Evolutionary conservation across 2,329 filamentous ascomycete genomes (phyloP), one percentile per base, ranked within the genome.

Genomic region (Diplodia seriata): DNA sequence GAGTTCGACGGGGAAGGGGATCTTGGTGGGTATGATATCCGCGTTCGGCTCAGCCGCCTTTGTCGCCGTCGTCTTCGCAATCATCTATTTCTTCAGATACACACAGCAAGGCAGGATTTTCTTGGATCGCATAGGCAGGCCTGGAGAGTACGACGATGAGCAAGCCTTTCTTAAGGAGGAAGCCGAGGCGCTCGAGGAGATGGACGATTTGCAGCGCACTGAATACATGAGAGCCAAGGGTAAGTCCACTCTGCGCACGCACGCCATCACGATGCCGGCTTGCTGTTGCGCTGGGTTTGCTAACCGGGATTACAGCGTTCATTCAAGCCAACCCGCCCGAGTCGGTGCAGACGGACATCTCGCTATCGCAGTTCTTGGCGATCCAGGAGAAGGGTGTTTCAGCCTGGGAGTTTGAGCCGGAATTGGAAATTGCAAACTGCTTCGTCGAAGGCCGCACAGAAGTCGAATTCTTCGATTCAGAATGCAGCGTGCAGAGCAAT

Each of bases 381-480:
- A 99, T 99, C 72, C 95, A 99, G 82, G 95, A 99, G 83, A 99
- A 99, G 80, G 95, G 95, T 62, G 94, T 99, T n/a, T 97, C 95
- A 5, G 95, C 95, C 7, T 99, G 95, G 95, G 95, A 99, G 79
- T 99, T 99, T 75, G 95, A 98, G 79, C 95, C 95, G n/a, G 95
- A 99, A 79, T 83, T 98, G 43, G 95, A 99, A 80, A 97, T 98
- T 73, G 95, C 95, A 72, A 98, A 98, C 80, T 99, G 95, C 80
- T 99, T 99, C 77, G 95, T 99, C 71, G 94, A 99, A 81, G 94
- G 84, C 50, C 89, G 95, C 72, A 99, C 95, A 12, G 95, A 99
- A 79, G 97, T 99, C 71, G 95, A 99, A 78, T 99, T 99, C 82
- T 99, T 97, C 76, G 95, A 99, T 80, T 95, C 93, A 2, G 95